Percentiles rank a stretch among this genome's conserved stretches.
Conservation (phyloP, 352 stramenopile genomes). For the Phytophthora pisi region DNA sequence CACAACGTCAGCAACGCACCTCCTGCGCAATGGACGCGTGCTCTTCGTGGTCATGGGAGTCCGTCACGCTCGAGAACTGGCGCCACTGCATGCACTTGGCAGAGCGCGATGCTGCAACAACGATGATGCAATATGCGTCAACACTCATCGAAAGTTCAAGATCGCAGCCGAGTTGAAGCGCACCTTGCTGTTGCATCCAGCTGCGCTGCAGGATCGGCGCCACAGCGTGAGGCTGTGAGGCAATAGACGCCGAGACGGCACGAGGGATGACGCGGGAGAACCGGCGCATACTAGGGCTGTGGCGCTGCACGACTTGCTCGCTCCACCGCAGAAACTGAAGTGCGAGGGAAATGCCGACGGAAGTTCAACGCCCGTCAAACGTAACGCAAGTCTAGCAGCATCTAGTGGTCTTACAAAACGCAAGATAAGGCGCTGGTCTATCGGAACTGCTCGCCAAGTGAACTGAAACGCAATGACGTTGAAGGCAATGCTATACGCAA, state of each 20-base stretch:
- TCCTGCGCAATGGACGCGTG: conserved; percentile 33
- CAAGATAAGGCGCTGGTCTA: background rate
- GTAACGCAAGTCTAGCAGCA: background rate
- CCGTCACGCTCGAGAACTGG: conserved; percentile 21
- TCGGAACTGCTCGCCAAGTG: background rate
- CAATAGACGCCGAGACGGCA: conserved; percentile 6
- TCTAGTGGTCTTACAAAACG: background rate
- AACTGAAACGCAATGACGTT: background rate
- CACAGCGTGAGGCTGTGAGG: conserved; percentile 15
- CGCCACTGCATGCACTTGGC: conserved; percentile 17
- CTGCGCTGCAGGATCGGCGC: conserved; percentile 17
- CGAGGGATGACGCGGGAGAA: conserved; percentile 32
- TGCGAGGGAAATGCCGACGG: conserved; percentile 22
- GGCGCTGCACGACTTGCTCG: conserved; percentile 6
- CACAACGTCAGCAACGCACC: conserved; percentile 14
- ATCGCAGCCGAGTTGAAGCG: conserved; percentile 8
- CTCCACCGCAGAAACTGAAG: conserved; percentile 28
- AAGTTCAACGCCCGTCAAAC: conserved; percentile 28
- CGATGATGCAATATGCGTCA: conserved; percentile 8
- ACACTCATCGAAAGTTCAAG: background rate
- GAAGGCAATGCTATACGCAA: background rate
- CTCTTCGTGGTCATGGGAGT: conserved; percentile 14
- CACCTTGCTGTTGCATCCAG: conserved; percentile 34
- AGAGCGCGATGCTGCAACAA: conserved; percentile 10
- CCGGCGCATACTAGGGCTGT: conserved; percentile 18